phyloP scores from a whole-genome alignment of 179 eudicot genomes.

The Heliamphora pulchella region DNA sequence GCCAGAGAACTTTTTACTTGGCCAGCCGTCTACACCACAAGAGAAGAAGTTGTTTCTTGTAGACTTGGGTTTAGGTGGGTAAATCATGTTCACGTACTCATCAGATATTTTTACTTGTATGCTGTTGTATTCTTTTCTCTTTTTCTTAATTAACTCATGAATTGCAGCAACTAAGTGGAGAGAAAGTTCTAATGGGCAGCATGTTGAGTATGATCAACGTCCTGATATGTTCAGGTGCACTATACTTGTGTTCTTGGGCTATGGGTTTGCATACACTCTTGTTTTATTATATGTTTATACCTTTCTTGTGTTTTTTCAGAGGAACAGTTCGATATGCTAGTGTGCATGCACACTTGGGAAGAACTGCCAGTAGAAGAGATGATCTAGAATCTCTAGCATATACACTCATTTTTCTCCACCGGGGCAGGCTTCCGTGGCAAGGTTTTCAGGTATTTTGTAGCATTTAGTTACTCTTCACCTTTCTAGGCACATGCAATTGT shows the following conservation, averaged over 20 bases:
- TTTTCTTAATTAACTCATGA: background rate
- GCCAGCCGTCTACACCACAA: slow-evolving; percentile 68
- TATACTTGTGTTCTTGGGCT: background rate
- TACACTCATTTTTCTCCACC: slow-evolving; percentile 73
- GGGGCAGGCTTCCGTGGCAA: slow-evolving; percentile 91
- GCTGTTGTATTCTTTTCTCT: background rate
- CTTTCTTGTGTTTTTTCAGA: slow-evolving; percentile 24
- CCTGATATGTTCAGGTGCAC: slow-evolving; percentile 84
- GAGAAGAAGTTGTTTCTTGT: slow-evolving; percentile 84
- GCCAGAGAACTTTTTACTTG: slow-evolving; percentile 86
- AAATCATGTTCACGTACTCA: background rate
- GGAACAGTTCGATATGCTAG: slow-evolving; percentile 93
- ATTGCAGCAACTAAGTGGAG: slow-evolving; percentile 86
- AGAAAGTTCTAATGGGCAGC: slow-evolving; percentile 53
- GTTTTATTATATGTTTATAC: background rate
- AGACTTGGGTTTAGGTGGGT: slow-evolving; percentile 72
- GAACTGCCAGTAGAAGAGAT: slow-evolving; percentile 92
- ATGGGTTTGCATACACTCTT: background rate
- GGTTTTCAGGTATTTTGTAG: slow-evolving; percentile 61
- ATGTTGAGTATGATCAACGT: slow-evolving; percentile 85
- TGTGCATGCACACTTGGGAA: slow-evolving; percentile 91
- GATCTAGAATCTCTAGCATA: slow-evolving; percentile 89
- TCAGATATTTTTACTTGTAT: background rate
- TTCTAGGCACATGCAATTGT: slow-evolving; percentile 8
- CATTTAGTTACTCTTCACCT: slow-evolving; percentile 9